These are phyloP conservation scores for Cinchona pubescens DNA, from an alignment of 257 asterid species.

Conservation along the genomic window DNA sequence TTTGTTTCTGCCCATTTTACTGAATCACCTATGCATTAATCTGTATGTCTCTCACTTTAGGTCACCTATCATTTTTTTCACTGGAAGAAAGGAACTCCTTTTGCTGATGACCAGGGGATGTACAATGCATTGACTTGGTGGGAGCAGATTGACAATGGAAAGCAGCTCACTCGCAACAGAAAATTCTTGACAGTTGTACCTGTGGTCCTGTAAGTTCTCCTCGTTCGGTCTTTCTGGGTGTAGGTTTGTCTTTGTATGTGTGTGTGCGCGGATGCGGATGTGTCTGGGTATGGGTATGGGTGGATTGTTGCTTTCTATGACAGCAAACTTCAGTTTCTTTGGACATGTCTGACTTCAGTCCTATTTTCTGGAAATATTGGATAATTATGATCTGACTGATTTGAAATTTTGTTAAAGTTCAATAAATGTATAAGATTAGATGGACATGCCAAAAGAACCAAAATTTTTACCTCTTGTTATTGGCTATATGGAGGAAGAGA, in stretches of 20 bases:
- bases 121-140: constrained; percentile 89
- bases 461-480: not conserved
- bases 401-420: not conserved
- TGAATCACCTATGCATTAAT: not conserved
- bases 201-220: constrained; percentile 72
- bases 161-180: constrained; percentile 90
- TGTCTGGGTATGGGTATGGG: no score
- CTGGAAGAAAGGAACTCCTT: constrained; percentile 94
- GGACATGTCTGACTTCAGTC: not conserved
- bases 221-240: constrained; percentile 6
- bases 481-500: not conserved
- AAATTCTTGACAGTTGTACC: constrained; percentile 90
- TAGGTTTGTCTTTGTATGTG: not conserved
- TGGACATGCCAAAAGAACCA: not conserved
- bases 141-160: constrained; percentile 90
- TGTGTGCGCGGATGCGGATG: not conserved
- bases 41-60: constrained; percentile 32
- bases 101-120: constrained; percentile 92
- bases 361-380: not conserved
- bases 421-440: not conserved
- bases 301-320: not conserved
- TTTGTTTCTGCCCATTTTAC: not conserved
- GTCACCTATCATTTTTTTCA: constrained; percentile 86
- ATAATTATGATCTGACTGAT: not conserved
- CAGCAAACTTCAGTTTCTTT: not conserved